Evolutionary conservation across 2,329 filamentous ascomycete species (phyloP).

Genomic region (Tolypocladium guangdongense): DNA sequence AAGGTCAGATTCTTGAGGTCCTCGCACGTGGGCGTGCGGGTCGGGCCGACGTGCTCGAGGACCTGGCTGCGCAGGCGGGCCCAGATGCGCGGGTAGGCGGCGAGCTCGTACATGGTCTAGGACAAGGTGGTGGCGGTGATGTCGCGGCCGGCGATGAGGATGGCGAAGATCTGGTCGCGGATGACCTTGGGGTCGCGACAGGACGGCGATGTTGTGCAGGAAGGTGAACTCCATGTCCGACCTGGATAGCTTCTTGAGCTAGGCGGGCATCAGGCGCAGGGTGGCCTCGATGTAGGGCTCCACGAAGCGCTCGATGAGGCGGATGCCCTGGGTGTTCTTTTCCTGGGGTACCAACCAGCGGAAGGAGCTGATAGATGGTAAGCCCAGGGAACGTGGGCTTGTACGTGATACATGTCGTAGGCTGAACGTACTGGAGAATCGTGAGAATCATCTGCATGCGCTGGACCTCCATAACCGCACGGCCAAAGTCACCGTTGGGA

Average conservation of each 20-base stretch:
- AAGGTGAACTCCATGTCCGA: conserved; percentile 71
- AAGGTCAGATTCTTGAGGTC: conserved; percentile 85
- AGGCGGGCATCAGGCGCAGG: conserved; percentile 54
- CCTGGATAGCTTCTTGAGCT: conserved; percentile 59
- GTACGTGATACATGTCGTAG: too few species aligned
- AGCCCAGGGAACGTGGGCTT: not conserved
- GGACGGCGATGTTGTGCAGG: conserved; percentile 71
- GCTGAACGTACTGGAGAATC: conserved; percentile 7
- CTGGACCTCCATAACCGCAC: conserved; percentile 73
- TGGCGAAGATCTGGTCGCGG: conserved; percentile 73
- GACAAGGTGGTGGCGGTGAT: conserved; percentile 76
- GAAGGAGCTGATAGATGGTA: conserved; percentile 51
- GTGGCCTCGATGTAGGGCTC: conserved; percentile 67
- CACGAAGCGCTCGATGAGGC: conserved; percentile 64
- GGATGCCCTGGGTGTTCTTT: conserved; percentile 53
- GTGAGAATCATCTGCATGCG: conserved; percentile 42
- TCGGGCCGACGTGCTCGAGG: conserved; percentile 50
- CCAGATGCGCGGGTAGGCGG: conserved; percentile 58
- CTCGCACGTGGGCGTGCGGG: conserved; percentile 56
- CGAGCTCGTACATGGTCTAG: conserved; percentile 75
- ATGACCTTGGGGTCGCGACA: conserved; percentile 66
- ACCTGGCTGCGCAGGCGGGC: conserved; percentile 64
- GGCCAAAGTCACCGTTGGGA: conserved; percentile 58
- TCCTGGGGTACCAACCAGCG: conserved; percentile 50
- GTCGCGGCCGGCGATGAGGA: conserved; percentile 77